Percentiles rank a stretch among this genome's conserved stretches.
These are phyloP conservation scores for Globisporangium carolinianum DNA, from an alignment of 352 stramenopile species.

Conservation along the genomic window DNA sequence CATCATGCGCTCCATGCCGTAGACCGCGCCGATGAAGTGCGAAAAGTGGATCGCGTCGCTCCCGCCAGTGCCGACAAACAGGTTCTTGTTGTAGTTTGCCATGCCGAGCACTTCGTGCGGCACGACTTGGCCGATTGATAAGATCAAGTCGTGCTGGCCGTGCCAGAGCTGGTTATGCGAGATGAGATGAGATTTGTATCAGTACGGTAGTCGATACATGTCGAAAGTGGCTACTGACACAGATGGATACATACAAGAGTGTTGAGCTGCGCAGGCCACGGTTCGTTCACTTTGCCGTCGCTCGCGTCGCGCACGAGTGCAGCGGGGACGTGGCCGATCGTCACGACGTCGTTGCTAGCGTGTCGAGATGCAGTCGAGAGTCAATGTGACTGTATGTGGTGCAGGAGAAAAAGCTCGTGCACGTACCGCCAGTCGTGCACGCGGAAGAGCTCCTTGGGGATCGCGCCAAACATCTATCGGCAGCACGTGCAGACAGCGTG, in stretches of 20 bases:
- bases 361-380: too few relatives aligned
- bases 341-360: constrained; percentile 92
- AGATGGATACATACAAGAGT: constrained; percentile 71
- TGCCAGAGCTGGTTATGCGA: constrained; percentile 73
- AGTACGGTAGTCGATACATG: not conserved
- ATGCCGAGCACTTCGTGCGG: constrained; percentile 98
- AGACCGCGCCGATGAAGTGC: constrained; percentile 97
- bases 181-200: not conserved
- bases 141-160: constrained; percentile 87
- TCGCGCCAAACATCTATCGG: constrained; percentile 90
- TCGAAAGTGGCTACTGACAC: not conserved
- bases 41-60: constrained; percentile 96
- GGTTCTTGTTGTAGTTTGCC: constrained; percentile 99
- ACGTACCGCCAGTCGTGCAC: constrained; percentile 94
- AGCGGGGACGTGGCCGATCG: constrained; percentile 91
- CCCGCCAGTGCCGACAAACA: constrained; percentile 93
- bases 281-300: constrained; percentile 92
- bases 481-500: not conserved
- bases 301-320: constrained; percentile 91
- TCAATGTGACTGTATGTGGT: too few relatives aligned
- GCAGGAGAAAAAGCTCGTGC: too few relatives aligned
- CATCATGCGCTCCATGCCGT: constrained; percentile 99
- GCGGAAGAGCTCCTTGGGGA: constrained; percentile 82
- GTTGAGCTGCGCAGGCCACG: constrained; percentile 96
- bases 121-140: constrained; percentile 96